Evolutionary conservation across 2,329 filamentous ascomycete species (phyloP), one percentile per base, ranked within the genome.

Genomic region (Fusarium domesticum): DNA sequence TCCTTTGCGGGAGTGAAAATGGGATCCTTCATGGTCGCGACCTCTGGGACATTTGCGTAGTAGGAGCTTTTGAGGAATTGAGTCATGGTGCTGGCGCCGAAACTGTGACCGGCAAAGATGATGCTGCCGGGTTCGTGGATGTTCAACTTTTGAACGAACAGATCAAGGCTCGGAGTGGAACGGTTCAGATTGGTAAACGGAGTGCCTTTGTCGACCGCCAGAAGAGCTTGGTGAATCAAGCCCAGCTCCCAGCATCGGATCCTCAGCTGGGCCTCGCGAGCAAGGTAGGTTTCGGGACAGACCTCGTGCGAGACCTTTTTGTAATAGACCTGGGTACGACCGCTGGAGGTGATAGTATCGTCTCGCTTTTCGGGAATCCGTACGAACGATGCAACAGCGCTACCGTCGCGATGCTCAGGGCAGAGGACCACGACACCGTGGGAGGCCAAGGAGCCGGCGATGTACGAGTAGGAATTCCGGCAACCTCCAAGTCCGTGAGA

Each of bases 401-500:
- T 91, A 39, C 88, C 87, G 59, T 95, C 89, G 35, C 89, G 78
- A 62, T 95, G 89, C 59, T 95, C 89, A 1, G 87, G 82, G 45
- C 87, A 89, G 41, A 92, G 71, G 2, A 95, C 88, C 6, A 93
- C 81, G 17, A 91, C 75, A 32, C 89, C 89, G 59, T 93, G 84
- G 16, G 86, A 89, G 5, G 89, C 87, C 19, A 95, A 70, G 0
- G 87, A 88, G 14, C 87, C 87, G 15, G 79, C 84, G 18, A 95
- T 70, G 60, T 91, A 85, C n/a, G 87, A 92, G 69, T 95, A 95
- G 10, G 87, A 82, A 59, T 93, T 93, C 53, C 87, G 78, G 47
- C 81, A 84, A 30, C 89, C 89, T 30, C 87, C 89, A 1, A 95
- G 74, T 1, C 89, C 89, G 62, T 95, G 89, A 2, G 88, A 93